Evolutionary conservation across 305 asterid species (phyloP), one percentile per base, ranked within the genome.

Genomic region (Fraxinus nigra): DNA sequence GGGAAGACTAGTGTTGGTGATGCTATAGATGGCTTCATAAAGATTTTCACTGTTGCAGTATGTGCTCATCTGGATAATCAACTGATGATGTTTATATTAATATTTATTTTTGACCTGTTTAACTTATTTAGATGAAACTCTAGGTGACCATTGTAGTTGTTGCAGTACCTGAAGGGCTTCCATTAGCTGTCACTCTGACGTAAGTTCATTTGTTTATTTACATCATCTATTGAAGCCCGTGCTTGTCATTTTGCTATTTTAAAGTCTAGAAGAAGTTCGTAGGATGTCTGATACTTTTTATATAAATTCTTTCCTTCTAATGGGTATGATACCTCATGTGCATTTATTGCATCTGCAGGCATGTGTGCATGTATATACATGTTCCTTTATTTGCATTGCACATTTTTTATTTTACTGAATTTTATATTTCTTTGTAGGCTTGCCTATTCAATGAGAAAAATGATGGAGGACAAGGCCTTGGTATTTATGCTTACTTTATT

Each of bases 391-490:
- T 78, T 48, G 46, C 67, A 75, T 63, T 82, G 79, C 72, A 30
- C 38, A 28, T 69, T 69, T 67, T 30, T 32, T 69, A 14, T 9
- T 73, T 82, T 81, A 16, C 32, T 70, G 28, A 10, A 81, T 67
- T 35, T 65, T 54, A 46, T 72, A 22, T 40, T 77, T 67, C 76
- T 30, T 81, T 92, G 86, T 85, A 96, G 99, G 95, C 98, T 96
- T 87, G 99, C 99, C 81, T 94, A 94, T 84, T 96, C 99, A 46
- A 94, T 96, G 99, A 91, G 96, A 83, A 96, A 96, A 89, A 94
- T 96, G 99, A 96, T 96, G 99, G 95, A 93, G 77, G 98, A 94
- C 86, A 96, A 96, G 89, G 98, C 99, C 65, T 86, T 96, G 98
- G 99, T 96, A 90, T 70, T 92, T 85, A 51, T 78, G 73, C 75